Evolutionary conservation across 2,329 filamentous ascomycete genomes (phyloP).

Genomic region (Claviceps pusilla): DNA sequence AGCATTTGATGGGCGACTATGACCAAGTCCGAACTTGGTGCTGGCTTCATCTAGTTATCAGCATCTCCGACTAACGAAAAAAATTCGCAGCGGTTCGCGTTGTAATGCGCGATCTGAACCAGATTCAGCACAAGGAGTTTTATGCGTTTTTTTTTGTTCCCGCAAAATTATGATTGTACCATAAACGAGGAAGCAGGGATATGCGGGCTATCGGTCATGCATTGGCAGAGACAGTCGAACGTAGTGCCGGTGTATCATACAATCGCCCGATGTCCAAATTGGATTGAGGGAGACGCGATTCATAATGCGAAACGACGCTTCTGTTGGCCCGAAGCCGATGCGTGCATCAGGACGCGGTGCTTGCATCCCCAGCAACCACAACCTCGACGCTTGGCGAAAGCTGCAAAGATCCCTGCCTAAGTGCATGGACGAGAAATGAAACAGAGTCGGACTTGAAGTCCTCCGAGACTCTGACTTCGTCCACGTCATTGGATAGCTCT

Average conservation of each 20-base stretch:
- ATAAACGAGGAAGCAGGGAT: not conserved
- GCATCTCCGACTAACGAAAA: not conserved
- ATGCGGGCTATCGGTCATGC: not conserved
- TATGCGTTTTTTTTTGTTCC: not conserved
- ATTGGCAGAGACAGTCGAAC: not conserved
- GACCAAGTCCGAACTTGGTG: not conserved
- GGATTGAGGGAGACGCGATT: not conserved
- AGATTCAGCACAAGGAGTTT: not conserved
- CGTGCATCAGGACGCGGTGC: not conserved
- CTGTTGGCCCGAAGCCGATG: not conserved
- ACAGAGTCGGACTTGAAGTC: constrained; percentile 56
- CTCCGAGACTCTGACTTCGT: constrained; percentile 50
- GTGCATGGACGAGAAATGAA: constrained; percentile 48
- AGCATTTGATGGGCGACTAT: not conserved
- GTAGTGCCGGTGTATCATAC: not conserved
- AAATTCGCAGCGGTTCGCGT: not conserved
- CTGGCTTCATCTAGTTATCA: not conserved
- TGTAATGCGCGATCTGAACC: not conserved
- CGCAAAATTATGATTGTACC: too few species aligned
- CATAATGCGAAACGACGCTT: not conserved
- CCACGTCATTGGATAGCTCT: constrained; percentile 61
- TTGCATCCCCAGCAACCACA: constrained; percentile 23
- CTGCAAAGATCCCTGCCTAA: constrained; percentile 51
- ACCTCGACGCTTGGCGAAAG: constrained; percentile 23
- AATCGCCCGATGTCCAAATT: not conserved